Conservation (phyloP, 768 basidiomycete species). For the Panaeolus cyanescens region DNA sequence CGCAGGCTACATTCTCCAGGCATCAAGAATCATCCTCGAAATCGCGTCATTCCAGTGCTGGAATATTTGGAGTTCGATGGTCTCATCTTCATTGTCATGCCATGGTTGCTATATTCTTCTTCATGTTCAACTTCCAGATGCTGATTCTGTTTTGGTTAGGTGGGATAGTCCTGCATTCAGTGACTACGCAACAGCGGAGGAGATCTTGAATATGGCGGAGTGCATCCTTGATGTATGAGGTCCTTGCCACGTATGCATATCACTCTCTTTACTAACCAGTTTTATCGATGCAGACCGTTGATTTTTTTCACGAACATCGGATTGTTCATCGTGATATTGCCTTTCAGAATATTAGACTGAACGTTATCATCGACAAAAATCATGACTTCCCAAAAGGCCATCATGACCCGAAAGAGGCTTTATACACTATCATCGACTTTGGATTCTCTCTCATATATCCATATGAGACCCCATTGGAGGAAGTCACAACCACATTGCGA, state of each 20-base stretch:
- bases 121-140: background rate
- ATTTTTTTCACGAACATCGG: slow-evolving; percentile 14
- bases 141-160: slow-evolving; percentile 4
- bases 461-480: background rate
- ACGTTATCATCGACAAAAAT: background rate
- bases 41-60: slow-evolving; percentile 18
- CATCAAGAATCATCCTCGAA: slow-evolving; percentile 15
- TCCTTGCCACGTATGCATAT: no score
- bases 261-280: no score
- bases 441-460: background rate
- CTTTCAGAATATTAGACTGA: slow-evolving; percentile 13
- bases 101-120: slow-evolving; percentile 8
- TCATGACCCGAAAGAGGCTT: background rate
- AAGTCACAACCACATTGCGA: background rate
- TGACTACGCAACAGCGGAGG: slow-evolving; percentile 4
- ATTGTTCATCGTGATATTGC: slow-evolving; percentile 16
- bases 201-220: background rate
- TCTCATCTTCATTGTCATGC: slow-evolving; percentile 20
- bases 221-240: no score
- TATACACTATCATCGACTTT: slow-evolving; percentile 12
- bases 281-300: slow-evolving; percentile 1
- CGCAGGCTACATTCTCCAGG: slow-evolving; percentile 11
- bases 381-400: background rate
- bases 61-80: slow-evolving; percentile 16
- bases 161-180: background rate